Conservation (phyloP, 177 flowering plant genomes). For the Vitis hybrid region DNA sequence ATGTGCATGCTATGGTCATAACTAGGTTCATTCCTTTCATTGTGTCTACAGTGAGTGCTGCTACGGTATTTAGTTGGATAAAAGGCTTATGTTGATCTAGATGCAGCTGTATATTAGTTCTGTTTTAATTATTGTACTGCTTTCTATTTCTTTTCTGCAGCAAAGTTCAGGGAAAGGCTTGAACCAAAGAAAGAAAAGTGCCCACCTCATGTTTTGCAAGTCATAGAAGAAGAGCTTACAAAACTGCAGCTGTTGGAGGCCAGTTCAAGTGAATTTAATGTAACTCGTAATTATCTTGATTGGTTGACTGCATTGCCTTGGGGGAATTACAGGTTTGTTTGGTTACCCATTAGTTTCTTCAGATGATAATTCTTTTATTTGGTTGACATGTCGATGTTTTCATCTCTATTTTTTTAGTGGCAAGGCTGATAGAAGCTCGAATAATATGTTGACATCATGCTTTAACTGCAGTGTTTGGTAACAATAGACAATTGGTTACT, state of each 20-base stretch:
- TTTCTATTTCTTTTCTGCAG: slow-evolving; percentile 44
- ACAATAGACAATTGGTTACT: not conserved
- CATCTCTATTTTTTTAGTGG: not conserved
- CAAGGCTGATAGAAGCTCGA: not conserved
- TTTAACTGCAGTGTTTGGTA: not conserved
- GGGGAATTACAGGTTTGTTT: slow-evolving; percentile 86
- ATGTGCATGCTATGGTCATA: too few relatives aligned
- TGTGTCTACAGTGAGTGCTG: not conserved
- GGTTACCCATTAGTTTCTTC: not conserved
- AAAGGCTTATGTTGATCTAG: not conserved
- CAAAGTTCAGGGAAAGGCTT: slow-evolving; percentile 89
- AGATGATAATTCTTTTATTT: not conserved
- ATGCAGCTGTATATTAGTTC: not conserved
- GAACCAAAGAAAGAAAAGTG: slow-evolving; percentile 84
- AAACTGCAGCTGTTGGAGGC: slow-evolving; percentile 93
- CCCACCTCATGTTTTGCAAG: slow-evolving; percentile 95
- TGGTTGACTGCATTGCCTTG: slow-evolving; percentile 98
- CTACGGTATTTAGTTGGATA: not conserved
- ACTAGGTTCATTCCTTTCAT: too few relatives aligned
- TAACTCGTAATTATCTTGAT: slow-evolving; percentile 96
- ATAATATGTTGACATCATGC: not conserved
- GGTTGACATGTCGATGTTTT: not conserved
- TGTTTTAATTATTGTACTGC: not conserved
- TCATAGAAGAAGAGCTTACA: slow-evolving; percentile 94
- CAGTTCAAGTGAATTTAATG: slow-evolving; percentile 98